These are phyloP conservation scores for Imleria badia DNA, from an alignment of 768 basidiomycete species.

Conservation along the genomic window DNA sequence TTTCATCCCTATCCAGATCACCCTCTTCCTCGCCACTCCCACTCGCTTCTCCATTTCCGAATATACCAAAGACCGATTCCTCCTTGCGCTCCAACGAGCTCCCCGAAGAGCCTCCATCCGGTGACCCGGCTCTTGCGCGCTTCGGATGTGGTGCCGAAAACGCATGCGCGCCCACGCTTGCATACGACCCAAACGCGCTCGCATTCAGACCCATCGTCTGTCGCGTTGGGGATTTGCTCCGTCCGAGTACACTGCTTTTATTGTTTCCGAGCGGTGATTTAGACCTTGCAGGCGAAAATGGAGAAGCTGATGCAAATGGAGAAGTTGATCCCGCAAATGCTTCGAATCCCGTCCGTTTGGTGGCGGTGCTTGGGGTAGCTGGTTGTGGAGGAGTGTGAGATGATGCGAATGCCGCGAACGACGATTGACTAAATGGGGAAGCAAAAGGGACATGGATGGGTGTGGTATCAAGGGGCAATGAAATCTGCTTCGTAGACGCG, in stretches of 20 bases:
- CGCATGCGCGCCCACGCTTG: slow-evolving; percentile 45
- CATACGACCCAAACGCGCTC: slow-evolving; percentile 64
- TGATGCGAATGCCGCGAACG: slow-evolving; percentile 21
- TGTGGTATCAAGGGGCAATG: slow-evolving; percentile 24
- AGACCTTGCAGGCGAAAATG: slow-evolving; percentile 35
- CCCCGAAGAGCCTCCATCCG: slow-evolving; percentile 40
- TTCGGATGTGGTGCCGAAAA: slow-evolving; percentile 45
- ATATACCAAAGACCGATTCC: slow-evolving; percentile 20
- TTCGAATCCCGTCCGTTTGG: slow-evolving; percentile 57
- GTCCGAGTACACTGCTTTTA: slow-evolving; percentile 27
- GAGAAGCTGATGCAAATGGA: slow-evolving; percentile 45
- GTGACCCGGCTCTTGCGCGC: slow-evolving; percentile 53
- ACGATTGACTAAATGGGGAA: slow-evolving; percentile 23
- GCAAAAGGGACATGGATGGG: slow-evolving; percentile 19
- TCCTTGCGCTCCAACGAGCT: slow-evolving; percentile 46
- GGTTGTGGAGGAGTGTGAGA: slow-evolving; percentile 18
- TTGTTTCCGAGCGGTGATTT: slow-evolving; percentile 50
- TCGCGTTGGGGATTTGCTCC: slow-evolving; percentile 58
- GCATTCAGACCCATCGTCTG: slow-evolving; percentile 40
- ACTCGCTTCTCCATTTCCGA: slow-evolving; percentile 39
- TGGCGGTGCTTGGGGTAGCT: slow-evolving; percentile 34
- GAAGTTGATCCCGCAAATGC: slow-evolving; percentile 53
- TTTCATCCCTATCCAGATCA: slow-evolving; percentile 34
- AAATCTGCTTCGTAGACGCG: slow-evolving; percentile 19
- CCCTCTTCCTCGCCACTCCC: slow-evolving; percentile 44